Evolutionary conservation across 1,284 basidiomycete species (phyloP).

Genomic region (Heterobasidion parviporum): DNA sequence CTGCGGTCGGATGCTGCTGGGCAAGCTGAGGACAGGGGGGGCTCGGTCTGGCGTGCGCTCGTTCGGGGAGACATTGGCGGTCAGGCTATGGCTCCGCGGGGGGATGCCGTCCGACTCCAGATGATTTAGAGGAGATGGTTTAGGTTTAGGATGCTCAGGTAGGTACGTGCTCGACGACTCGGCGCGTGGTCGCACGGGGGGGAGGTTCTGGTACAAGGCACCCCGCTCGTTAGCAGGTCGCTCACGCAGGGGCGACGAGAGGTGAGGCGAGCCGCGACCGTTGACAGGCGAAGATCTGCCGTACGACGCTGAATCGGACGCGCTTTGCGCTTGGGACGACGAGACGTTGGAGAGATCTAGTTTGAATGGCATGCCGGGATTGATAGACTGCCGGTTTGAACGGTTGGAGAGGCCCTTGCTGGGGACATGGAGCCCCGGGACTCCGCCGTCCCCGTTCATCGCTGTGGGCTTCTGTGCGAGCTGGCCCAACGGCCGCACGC

Average conservation of each 20-base stretch:
- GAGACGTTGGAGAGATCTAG: slow-evolving; percentile 3
- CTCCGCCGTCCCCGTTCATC: slow-evolving; percentile 10
- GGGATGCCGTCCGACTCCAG: slow-evolving; percentile 11
- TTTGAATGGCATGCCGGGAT: slow-evolving; percentile 10
- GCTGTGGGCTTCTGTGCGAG: slow-evolving; percentile 23
- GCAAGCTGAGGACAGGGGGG: not conserved
- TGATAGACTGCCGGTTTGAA: slow-evolving; percentile 11
- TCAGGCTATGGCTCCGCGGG: slow-evolving; percentile 12
- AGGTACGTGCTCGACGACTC: slow-evolving; percentile 1
- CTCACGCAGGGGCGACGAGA: not conserved
- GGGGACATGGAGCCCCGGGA: slow-evolving; percentile 13
- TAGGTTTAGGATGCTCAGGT: not conserved
- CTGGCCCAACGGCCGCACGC: slow-evolving; percentile 41
- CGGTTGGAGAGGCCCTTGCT: slow-evolving; percentile 10
- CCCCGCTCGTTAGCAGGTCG: not conserved
- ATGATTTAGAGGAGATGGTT: not conserved
- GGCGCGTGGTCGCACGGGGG: not conserved
- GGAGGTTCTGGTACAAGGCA: not conserved
- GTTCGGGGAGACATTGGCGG: not conserved
- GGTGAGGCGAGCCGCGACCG: not conserved
- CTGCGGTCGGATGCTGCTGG: slow-evolving; percentile 10
- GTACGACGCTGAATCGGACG: not conserved
- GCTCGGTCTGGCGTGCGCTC: not conserved
- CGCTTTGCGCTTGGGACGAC: not conserved
- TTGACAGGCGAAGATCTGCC: not conserved